phyloP scores from a whole-genome alignment of 805 yeast genomes.

The Vanderwaltozyma polyspora region DNA sequence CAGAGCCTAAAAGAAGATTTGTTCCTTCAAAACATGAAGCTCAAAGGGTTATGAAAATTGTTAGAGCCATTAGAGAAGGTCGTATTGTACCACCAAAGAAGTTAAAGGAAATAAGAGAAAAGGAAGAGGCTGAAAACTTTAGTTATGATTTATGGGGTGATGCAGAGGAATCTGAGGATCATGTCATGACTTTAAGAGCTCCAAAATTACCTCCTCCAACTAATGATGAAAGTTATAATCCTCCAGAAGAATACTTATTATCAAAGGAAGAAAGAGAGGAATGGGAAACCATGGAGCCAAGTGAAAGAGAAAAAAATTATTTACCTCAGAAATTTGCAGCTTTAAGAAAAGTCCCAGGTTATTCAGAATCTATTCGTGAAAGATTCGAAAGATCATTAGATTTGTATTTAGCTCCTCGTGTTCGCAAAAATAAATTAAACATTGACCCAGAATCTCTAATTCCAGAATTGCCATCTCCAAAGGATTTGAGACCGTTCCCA shows the following conservation, averaged over 20 bases:
- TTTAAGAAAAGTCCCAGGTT: conserved; percentile 88
- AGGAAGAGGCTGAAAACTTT: conserved; percentile 37
- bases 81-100: conserved; percentile 69
- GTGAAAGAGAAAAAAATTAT: conserved; percentile 68
- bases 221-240: conserved; percentile 91
- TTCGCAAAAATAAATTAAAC: conserved; percentile 77
- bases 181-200: conserved; percentile 85
- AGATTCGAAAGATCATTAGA: conserved; percentile 90
- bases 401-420: conserved; percentile 91
- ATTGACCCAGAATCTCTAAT: conserved; percentile 93
- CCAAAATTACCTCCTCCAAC: conserved; percentile 96
- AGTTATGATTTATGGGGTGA: conserved; percentile 83
- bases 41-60: conserved; percentile 90
- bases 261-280: conserved; percentile 63
- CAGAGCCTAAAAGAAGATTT: conserved; percentile 95
- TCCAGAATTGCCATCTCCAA: conserved; percentile 94
- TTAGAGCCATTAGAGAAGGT: conserved; percentile 92
- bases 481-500: conserved; percentile 95
- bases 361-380: conserved; percentile 74
- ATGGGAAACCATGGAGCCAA: conserved; percentile 61
- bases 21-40: conserved; percentile 97
- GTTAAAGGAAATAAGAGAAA: conserved; percentile 38
- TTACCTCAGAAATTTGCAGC: conserved; percentile 74
- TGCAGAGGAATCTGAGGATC: conserved; percentile 49
- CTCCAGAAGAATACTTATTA: conserved; percentile 88